These are phyloP conservation scores for Xanthoparmelia taractica DNA, from an alignment of 495 filamentous ascomycete species.

Conservation along the genomic window DNA sequence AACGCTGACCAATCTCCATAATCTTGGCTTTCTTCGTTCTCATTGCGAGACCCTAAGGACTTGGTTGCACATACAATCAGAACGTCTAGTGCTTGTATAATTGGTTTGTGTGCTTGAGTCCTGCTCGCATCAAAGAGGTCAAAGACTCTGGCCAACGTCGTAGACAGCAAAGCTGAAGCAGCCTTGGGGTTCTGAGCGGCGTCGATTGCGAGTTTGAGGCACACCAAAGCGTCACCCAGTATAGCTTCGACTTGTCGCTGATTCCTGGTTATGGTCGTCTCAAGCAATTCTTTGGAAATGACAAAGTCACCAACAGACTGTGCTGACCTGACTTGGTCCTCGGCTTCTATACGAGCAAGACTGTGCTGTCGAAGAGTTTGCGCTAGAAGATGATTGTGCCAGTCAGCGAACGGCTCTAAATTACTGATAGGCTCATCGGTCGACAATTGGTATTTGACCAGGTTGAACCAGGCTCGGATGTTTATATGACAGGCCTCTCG, in stretches of 20 bases:
- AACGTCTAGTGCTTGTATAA: conserved; percentile 39
- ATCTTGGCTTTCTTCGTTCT: conserved; percentile 64
- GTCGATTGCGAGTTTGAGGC: conserved; percentile 45
- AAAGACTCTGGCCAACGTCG: conserved; percentile 32
- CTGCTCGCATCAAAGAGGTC: conserved; percentile 37
- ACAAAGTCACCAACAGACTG: conserved; percentile 30
- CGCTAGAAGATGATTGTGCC: conserved; percentile 55
- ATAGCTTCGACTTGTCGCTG: conserved; percentile 54
- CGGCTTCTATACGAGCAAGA: conserved; percentile 53
- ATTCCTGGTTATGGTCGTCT: conserved; percentile 50
- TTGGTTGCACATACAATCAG: conserved; percentile 30
- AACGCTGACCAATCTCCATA: conserved; percentile 61
- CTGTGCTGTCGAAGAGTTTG: conserved; percentile 53
- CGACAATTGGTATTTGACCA: conserved; percentile 67
- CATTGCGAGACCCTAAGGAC: conserved; percentile 14
- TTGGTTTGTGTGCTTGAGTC: conserved; percentile 30
- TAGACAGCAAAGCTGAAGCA: conserved; percentile 32
- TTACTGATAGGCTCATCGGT: conserved; percentile 43
- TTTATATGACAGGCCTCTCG: conserved; percentile 79
- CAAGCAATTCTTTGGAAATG: conserved; percentile 44
- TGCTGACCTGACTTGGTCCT: conserved; percentile 42
- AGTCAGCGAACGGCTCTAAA: conserved; percentile 56
- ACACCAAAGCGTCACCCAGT: conserved; percentile 46
- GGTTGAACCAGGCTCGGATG: conserved; percentile 69
- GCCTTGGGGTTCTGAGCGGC: conserved; percentile 31